Evolutionary conservation across 2,329 filamentous ascomycete genomes (phyloP).

Genomic region (Clarireedia paspali): DNA sequence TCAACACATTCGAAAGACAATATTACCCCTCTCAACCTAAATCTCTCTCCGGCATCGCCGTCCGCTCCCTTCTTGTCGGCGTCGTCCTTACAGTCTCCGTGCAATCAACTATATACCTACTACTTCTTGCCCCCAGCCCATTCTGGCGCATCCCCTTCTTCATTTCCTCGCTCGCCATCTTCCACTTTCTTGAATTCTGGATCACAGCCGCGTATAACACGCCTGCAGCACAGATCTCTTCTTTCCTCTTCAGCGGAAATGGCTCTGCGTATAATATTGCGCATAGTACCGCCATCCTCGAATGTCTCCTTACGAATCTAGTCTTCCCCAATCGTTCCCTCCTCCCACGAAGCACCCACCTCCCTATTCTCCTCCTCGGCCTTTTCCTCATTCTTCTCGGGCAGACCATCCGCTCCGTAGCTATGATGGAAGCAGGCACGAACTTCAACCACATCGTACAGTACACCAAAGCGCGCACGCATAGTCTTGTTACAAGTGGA

Average conservation of each 20-base stretch:
- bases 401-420: conserved; percentile 67
- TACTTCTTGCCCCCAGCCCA: conserved; percentile 17
- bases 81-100: conserved; percentile 17
- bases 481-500: conserved; percentile 75
- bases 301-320: conserved; percentile 57
- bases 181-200: conserved; percentile 97
- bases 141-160: conserved; percentile 62
- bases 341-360: conserved; percentile 23
- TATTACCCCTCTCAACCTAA: conserved; percentile 22
- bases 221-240: conserved; percentile 58
- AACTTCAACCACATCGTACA: conserved; percentile 92
- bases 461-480: conserved; percentile 56
- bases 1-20: conserved; percentile 23
- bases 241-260: conserved; percentile 80
- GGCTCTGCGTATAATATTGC: conserved; percentile 79
- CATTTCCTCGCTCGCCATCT: conserved; percentile 59
- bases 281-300: conserved; percentile 64
- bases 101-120: conserved; percentile 18
- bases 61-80: conserved; percentile 31
- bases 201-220: conserved; percentile 83
- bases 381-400: conserved; percentile 58
- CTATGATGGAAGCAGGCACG: conserved; percentile 81
- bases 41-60: conserved; percentile 32
- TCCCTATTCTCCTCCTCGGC: conserved; percentile 44
- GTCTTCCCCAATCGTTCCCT: conserved; percentile 39